Base-by-base conservation (phyloP, 768 basidiomycete genomes). In the Boletus huronensis region DNA sequence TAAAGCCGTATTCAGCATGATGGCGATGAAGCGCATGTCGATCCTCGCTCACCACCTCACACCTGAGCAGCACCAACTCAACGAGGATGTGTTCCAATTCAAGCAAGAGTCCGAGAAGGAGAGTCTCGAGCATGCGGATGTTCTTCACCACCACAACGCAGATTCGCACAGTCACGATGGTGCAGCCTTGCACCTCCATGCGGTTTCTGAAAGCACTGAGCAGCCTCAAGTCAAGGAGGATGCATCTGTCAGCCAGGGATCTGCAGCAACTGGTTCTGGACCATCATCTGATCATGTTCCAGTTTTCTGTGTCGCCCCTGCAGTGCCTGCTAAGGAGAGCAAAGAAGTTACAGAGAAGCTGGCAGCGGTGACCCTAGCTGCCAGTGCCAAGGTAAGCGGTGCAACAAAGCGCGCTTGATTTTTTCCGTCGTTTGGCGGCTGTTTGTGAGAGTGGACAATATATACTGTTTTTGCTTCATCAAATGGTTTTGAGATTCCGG, bases 1-100 rank as follows among this genome's bases (percentile, higher is more conserved):
- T 61, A 90, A 89, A 68, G 93, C 91, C 3, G 89, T 91, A 3
- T 79, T 87, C 65, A 84, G 89, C 46, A 91, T 96, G 77, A 86
- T 87, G 67, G 93, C 93, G 13, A 80, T 93, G 70, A 85, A 84
- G 62, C 79, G 92, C 54, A 86, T 96, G 86, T 78, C 86, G 17
- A 73, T 78, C 32, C 75, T 88, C 2, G 60, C 65, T 35, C 64
- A 67, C 3, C 65, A 74, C 42, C 70, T 79, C 41, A 68, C 74
- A 26, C 64, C 73, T 3, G 75, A 75, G 39, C 77, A 79, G 3
- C 76, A 77, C 49, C 73, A 79, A 59, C 73, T 90, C 48, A 77
- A 79, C 43, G 79, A 78, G 42, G 79, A 87, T 42, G 68, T 95
- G 23, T 74, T 75, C 61, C 74, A 84, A 66, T 85, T 82, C 74